phyloP scores from a whole-genome alignment of 2,329 filamentous ascomycete genomes.

The Lachnellula suecica region DNA sequence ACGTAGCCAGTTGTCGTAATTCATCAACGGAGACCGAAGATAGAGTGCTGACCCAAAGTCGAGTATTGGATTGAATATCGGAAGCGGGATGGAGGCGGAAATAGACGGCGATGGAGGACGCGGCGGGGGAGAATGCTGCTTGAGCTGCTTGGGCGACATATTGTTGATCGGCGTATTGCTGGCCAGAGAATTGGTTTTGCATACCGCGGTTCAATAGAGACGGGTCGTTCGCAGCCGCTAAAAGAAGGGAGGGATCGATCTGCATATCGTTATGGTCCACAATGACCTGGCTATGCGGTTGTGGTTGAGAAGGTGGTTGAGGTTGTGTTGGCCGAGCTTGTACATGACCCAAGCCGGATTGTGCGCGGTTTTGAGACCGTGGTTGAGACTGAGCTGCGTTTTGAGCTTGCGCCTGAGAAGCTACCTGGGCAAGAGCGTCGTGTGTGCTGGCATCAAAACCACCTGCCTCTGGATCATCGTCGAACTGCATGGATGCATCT shows the following conservation, averaged over 20 bases:
- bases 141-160: conserved; percentile 40
- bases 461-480: conserved; percentile 23
- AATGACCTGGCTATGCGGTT: conserved; percentile 26
- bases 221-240: conserved; percentile 45
- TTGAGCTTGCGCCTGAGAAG: conserved; percentile 28
- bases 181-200: conserved; percentile 31
- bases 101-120: conserved; percentile 57
- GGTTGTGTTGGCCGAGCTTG: conserved; percentile 17
- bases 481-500: conserved; percentile 24
- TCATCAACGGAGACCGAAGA: conserved; percentile 54
- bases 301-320: conserved; percentile 22
- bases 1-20: conserved; percentile 58
- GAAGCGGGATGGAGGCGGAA: conserved; percentile 69
- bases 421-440: conserved; percentile 30
- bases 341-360: conserved; percentile 9
- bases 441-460: conserved; percentile 26
- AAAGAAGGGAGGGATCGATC: conserved; percentile 61
- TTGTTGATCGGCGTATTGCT: conserved; percentile 32
- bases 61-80: conserved; percentile 46
- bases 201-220: conserved; percentile 33
- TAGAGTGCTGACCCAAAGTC: conserved; percentile 68
- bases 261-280: conserved; percentile 52
- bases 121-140: conserved; percentile 32
- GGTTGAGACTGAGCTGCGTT: conserved; percentile 17
- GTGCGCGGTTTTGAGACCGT: conserved; percentile 16